A percentile compares a stretch with the other conserved stretches of the same genome.
Conservation (phyloP, 495 filamentous ascomycete species). For the Aspergillus conjunctus region DNA sequence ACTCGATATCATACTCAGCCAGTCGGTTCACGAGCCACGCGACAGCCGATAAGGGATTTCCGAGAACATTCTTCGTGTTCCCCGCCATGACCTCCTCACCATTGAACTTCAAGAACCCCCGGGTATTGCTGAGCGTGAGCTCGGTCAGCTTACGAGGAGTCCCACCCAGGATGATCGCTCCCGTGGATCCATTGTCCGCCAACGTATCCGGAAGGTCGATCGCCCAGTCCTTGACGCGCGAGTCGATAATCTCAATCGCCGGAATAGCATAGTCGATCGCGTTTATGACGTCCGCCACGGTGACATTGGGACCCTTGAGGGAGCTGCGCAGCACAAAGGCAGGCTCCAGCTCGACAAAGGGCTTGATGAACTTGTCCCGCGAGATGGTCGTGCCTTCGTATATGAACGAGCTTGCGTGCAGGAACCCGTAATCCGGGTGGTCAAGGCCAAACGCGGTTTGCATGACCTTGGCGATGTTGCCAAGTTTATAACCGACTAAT, state of each 20-base stretch:
- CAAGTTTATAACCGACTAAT: constrained; percentile 28
- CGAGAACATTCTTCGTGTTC: constrained; percentile 27
- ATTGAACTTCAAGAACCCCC: constrained; percentile 24
- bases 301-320: constrained; percentile 24
- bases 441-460: constrained; percentile 26
- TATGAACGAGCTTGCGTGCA: constrained; percentile 26
- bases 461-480: constrained; percentile 32
- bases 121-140: constrained; percentile 24
- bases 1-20: constrained; percentile 26
- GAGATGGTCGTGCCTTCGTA: constrained; percentile 23
- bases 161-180: constrained; percentile 25
- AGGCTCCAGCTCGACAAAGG: constrained; percentile 28
- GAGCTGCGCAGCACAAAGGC: constrained; percentile 24
- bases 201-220: constrained; percentile 30
- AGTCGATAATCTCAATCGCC: constrained; percentile 30
- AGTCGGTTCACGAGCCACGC: constrained; percentile 28
- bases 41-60: constrained; percentile 25
- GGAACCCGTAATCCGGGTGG: constrained; percentile 28
- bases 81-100: constrained; percentile 26
- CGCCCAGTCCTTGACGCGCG: constrained; percentile 27
- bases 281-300: constrained; percentile 29
- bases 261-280: constrained; percentile 29
- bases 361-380: constrained; percentile 25
- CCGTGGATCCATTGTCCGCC: constrained; percentile 28
- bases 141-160: constrained; percentile 25